Percentiles rank a stretch among this genome's conserved stretches.
Conservation (phyloP, 2,329 filamentous ascomycete genomes). For the Colletotrichum costaricense region DNA sequence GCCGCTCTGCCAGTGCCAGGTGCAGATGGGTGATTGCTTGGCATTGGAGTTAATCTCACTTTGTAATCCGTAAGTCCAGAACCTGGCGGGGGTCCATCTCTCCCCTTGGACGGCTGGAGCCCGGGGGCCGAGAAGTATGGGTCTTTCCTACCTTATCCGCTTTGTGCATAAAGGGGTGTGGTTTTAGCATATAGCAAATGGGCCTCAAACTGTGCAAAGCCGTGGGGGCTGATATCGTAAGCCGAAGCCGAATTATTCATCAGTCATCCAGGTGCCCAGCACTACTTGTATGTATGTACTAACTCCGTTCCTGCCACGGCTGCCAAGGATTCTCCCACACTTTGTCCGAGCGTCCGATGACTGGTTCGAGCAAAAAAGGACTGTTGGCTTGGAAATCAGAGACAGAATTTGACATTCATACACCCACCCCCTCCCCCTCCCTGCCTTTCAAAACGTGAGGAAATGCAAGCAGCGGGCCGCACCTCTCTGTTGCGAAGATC, state of each 20-base stretch:
- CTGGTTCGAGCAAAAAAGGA: background rate
- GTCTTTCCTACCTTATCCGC: background rate
- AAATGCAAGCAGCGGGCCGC: slow-evolving; percentile 16
- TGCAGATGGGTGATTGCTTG: background rate
- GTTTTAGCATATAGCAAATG: background rate
- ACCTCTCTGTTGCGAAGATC: background rate
- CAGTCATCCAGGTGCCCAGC: background rate
- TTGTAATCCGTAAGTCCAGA: slow-evolving; percentile 16
- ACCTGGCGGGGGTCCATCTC: background rate
- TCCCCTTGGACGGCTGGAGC: background rate
- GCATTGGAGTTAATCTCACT: slow-evolving; percentile 17
- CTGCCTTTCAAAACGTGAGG: background rate
- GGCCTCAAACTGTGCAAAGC: background rate
- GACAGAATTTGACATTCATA: background rate
- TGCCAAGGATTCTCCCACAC: background rate
- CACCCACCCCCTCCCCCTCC: background rate
- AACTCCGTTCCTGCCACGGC: too few relatives aligned
- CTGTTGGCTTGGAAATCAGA: slow-evolving; percentile 12
- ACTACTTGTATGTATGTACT: too few relatives aligned
- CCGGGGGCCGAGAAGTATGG: background rate
- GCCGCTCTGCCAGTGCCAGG: background rate
- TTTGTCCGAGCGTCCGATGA: slow-evolving; percentile 11
- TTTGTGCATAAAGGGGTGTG: background rate
- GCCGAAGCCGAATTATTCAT: slow-evolving; percentile 31
- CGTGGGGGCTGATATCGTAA: slow-evolving; percentile 17